Conservation (phyloP, 257 asterid genomes). For the Petrea volubilis region DNA sequence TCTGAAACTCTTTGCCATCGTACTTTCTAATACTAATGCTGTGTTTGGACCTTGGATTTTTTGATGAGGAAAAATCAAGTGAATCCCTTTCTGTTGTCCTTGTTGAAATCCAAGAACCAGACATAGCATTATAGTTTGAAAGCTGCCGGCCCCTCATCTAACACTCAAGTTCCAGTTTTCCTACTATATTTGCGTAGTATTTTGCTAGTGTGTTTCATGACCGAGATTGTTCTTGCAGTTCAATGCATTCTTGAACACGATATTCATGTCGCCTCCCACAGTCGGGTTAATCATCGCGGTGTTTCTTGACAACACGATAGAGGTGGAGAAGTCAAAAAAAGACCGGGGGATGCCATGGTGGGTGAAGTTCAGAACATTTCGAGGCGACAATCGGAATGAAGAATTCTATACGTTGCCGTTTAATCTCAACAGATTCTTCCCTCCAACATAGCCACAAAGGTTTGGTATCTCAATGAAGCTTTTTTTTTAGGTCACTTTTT, state of each 20-base stretch:
- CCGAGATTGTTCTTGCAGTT: slow-evolving; percentile 50
- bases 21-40: too few species aligned
- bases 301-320: slow-evolving; percentile 89
- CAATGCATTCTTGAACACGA: slow-evolving; percentile 85
- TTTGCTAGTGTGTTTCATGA: too few species aligned
- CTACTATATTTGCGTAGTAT: too few species aligned
- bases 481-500: slow-evolving; percentile 10
- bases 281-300: slow-evolving; percentile 85
- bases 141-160: too few species aligned
- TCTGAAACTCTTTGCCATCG: too few species aligned
- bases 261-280: slow-evolving; percentile 85
- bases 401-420: slow-evolving; percentile 96
- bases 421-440: slow-evolving; percentile 94
- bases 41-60: too few species aligned
- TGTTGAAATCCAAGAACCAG: too few species aligned
- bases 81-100: too few species aligned
- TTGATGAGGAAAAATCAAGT: too few species aligned
- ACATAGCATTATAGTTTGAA: too few species aligned
- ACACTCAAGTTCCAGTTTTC: too few species aligned
- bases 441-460: slow-evolving; percentile 62
- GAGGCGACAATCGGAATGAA: slow-evolving; percentile 94
- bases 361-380: slow-evolving; percentile 86
- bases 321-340: slow-evolving; percentile 89
- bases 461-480: slow-evolving; percentile 7
- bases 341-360: slow-evolving; percentile 99